Conservation (phyloP, 2,329 filamentous ascomycete species). For the Stenocarpella maydis region DNA sequence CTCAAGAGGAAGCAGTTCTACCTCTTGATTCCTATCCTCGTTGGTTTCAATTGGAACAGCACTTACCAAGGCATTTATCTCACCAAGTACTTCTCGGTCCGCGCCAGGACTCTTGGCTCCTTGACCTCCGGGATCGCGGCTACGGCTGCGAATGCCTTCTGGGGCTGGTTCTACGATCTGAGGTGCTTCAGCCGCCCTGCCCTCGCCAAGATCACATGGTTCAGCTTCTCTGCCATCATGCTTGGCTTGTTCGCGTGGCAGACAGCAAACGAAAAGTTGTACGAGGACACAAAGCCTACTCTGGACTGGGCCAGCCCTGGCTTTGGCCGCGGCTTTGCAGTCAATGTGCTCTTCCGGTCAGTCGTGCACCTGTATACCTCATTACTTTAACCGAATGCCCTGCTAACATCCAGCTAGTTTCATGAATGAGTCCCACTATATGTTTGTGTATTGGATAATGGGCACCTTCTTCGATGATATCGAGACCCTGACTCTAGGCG, state of each 20-base stretch:
- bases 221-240: slow-evolving; percentile 51
- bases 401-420: slow-evolving; percentile 43
- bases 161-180: slow-evolving; percentile 59
- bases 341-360: slow-evolving; percentile 56
- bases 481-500: slow-evolving; percentile 58
- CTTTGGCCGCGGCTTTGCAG: slow-evolving; percentile 56
- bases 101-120: slow-evolving; percentile 54
- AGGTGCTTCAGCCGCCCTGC: slow-evolving; percentile 50
- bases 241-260: slow-evolving; percentile 56
- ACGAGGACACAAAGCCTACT: slow-evolving; percentile 49
- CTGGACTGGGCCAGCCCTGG: slow-evolving; percentile 55
- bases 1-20: slow-evolving; percentile 54
- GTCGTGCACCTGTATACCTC: not conserved
- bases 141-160: slow-evolving; percentile 54
- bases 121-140: slow-evolving; percentile 56
- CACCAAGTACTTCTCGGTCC: slow-evolving; percentile 60
- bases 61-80: slow-evolving; percentile 62
- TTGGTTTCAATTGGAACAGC: slow-evolving; percentile 59
- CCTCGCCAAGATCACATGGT: slow-evolving; percentile 54
- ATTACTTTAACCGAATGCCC: too few species aligned
- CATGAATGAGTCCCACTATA: slow-evolving; percentile 60
- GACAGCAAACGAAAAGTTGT: slow-evolving; percentile 56
- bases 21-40: slow-evolving; percentile 57
- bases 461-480: slow-evolving; percentile 60
- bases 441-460: slow-evolving; percentile 61